A percentile compares a stretch with the other conserved stretches of the same genome.
Conservation (phyloP, 1,284 basidiomycete genomes). For the Tylopilus orsonianus region DNA sequence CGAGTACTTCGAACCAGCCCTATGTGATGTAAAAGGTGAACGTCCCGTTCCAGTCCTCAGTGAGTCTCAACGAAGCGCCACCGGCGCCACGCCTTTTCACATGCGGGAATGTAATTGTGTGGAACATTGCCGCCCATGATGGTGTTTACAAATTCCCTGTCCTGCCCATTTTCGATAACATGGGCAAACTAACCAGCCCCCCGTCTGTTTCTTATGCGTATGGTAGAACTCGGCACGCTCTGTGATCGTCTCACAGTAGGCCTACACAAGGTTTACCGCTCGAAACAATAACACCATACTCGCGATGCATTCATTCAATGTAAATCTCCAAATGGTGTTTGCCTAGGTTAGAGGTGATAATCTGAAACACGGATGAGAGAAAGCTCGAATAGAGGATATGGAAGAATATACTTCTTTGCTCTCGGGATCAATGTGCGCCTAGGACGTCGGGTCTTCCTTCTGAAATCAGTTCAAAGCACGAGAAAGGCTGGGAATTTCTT, state of each 20-base stretch:
- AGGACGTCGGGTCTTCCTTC: constrained; percentile 99
- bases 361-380: constrained; percentile 46
- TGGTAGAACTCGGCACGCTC: constrained; percentile 83
- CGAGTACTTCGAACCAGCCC: constrained; percentile 95
- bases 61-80: background rate
- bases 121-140: constrained; percentile 96
- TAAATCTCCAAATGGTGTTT: constrained; percentile 99
- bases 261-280: constrained; percentile 97
- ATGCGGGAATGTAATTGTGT: constrained; percentile 88
- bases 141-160: constrained; percentile 84
- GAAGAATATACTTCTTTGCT: constrained; percentile 75
- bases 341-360: constrained; percentile 99
- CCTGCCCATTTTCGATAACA: constrained; percentile 65
- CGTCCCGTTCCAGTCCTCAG: background rate
- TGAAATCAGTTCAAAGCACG: constrained; percentile 97
- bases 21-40: constrained; percentile 32
- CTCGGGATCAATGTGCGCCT: constrained; percentile 92
- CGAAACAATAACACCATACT: constrained; percentile 93
- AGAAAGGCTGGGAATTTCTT: constrained; percentile 95
- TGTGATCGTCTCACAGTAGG: constrained; percentile 94
- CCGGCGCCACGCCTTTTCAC: constrained; percentile 72
- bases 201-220: constrained; percentile 98
- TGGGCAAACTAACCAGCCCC: constrained; percentile 97
- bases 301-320: constrained; percentile 97
- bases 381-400: background rate